Evolutionary conservation across 1,139 yeast species (phyloP), one percentile per base, ranked within the genome.

Genomic region (Pichia sp.): DNA sequence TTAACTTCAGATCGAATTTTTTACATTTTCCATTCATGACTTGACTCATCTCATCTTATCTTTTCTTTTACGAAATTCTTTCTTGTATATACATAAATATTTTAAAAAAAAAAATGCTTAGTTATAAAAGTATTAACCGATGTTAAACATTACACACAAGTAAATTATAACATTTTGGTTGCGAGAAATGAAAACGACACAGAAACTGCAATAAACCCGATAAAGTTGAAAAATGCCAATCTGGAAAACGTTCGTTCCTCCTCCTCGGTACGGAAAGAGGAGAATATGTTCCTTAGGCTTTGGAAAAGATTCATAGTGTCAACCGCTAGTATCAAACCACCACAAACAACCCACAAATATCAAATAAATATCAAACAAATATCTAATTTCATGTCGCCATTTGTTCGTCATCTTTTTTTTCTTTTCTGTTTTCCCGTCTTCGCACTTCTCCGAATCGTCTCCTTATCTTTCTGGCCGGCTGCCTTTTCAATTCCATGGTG

Each of bases 241-340:
- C 96, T 73, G 0, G 96, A 87, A 61, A 83, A 84, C 51, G 76
- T 71, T 52, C 93, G 70, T 65, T 88, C 96, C 62, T 88, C 96
- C 59, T 88, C 95, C 60, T 87, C 96, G 3, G 95, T 82, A 30
- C 96, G 70, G 62, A 87, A 87, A 5, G 95, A 84, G 44, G 91
- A 84, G 66, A 88, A 88, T 47, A 88, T 84, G 53, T 88, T 73
- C 51, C 96, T 71, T 5, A 61, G 54, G 42, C 60, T 58, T 14
- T 62, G 65, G 27, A 64, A 56, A 60, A 62, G 56, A 49, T 44
- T 54, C 47, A 45, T 38, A 14, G 27, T 29, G 41, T 43, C n/a
- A 25, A 14, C 10, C 2, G 38, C 16, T 25, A 1, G 9, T 19
- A 31, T 14, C 36, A 5, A 33, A 33, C 19, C 13, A 13, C 33